A percentile compares a stretch with the other conserved stretches of the same genome.
phyloP scores from a whole-genome alignment of 2,329 filamentous ascomycete species.

The Stylonectria norvegica region DNA sequence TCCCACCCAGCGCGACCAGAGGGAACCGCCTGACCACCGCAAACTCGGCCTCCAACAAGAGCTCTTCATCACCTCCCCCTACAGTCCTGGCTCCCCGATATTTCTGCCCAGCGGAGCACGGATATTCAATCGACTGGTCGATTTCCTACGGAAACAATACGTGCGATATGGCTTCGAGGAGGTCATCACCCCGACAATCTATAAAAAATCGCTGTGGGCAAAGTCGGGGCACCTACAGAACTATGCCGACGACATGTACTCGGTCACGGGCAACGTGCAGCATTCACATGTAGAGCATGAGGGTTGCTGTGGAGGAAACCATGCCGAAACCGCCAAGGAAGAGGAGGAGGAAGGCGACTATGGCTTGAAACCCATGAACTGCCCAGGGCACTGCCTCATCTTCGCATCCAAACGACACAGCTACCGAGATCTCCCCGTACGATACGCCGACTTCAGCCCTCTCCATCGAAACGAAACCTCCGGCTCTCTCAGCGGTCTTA shows the following conservation, averaged over 20 bases:
- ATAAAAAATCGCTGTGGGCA: slow-evolving; percentile 84
- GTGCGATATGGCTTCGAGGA: slow-evolving; percentile 81
- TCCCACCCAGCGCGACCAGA: too few relatives aligned
- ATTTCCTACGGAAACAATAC: slow-evolving; percentile 81
- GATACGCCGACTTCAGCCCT: slow-evolving; percentile 83
- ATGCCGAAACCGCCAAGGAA: slow-evolving; percentile 20
- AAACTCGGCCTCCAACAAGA: slow-evolving; percentile 63
- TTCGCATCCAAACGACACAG: slow-evolving; percentile 71
- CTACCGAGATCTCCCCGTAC: slow-evolving; percentile 76
- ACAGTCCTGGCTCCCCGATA: slow-evolving; percentile 81
- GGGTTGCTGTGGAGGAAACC: slow-evolving; percentile 33
- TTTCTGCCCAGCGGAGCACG: slow-evolving; percentile 78
- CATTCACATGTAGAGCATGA: slow-evolving; percentile 7
- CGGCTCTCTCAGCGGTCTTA: slow-evolving; percentile 76
- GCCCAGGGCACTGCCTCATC: slow-evolving; percentile 81
- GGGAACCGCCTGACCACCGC: slow-evolving; percentile 55
- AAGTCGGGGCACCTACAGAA: slow-evolving; percentile 85
- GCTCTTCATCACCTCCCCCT: slow-evolving; percentile 73
- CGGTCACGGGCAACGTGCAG: slow-evolving; percentile 57
- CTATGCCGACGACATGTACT: slow-evolving; percentile 90
- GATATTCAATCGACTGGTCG: slow-evolving; percentile 78
- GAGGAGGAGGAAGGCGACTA: slow-evolving; percentile 69
- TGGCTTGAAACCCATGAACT: slow-evolving; percentile 91
- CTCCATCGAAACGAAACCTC: slow-evolving; percentile 85
- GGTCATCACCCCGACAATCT: slow-evolving; percentile 86